phyloP scores from a whole-genome alignment of 345 rosid species.

The Hibiscus tridactylites region DNA sequence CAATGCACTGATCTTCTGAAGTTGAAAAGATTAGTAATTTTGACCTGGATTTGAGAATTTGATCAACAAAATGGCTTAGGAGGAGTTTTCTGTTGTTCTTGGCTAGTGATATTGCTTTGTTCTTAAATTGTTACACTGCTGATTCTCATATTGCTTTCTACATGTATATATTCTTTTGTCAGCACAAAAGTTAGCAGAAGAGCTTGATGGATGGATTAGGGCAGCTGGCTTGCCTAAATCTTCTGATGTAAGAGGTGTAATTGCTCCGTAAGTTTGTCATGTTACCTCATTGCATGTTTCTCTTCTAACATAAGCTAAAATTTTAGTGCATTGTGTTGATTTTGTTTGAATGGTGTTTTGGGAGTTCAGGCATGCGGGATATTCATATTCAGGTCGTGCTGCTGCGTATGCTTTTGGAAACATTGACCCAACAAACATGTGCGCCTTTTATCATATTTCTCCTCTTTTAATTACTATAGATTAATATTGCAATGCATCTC shows the following conservation, averaged over 20 bases:
- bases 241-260: slow-evolving; percentile 78
- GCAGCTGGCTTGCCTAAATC: slow-evolving; percentile 60
- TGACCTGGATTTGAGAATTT: not conserved
- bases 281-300: not conserved
- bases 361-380: slow-evolving; percentile 81
- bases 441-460: not conserved
- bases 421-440: slow-evolving; percentile 89
- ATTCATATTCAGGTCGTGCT: slow-evolving; percentile 86
- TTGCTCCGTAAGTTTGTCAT: slow-evolving; percentile 73
- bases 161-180: not conserved
- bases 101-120: not conserved
- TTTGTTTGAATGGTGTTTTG: slow-evolving; percentile 3
- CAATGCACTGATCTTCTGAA: not conserved
- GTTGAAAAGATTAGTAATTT: not conserved
- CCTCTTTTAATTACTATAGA: not conserved
- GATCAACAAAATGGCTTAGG: too few species aligned
- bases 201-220: slow-evolving; percentile 80
- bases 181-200: slow-evolving; percentile 67
- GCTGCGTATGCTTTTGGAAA: slow-evolving; percentile 97
- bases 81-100: not conserved
- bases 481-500: not conserved
- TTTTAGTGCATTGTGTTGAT: not conserved
- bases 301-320: not conserved
- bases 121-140: not conserved
- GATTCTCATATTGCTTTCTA: not conserved